phyloP scores from a whole-genome alignment of 371 early-diverging fungal genomes.

The Rhizopus delemar region DNA sequence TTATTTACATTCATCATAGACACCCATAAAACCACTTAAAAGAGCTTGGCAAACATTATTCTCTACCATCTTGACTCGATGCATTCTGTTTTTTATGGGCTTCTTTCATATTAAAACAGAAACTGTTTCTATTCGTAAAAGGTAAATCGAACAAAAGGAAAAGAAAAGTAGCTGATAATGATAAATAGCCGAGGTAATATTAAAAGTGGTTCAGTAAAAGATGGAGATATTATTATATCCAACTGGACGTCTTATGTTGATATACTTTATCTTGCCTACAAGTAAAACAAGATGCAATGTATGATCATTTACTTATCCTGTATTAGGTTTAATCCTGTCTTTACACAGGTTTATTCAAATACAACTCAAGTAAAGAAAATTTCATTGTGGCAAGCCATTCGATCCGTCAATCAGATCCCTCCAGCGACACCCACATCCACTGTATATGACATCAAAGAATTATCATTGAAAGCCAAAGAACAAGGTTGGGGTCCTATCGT shows the following conservation, averaged over 20 bases:
- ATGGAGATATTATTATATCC: constrained; percentile 76
- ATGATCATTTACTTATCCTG: not conserved
- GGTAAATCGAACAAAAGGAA: constrained; percentile 34
- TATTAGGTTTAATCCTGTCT: constrained; percentile 67
- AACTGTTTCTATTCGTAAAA: constrained; percentile 52
- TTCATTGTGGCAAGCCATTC: constrained; percentile 63
- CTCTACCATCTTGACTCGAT: constrained; percentile 44
- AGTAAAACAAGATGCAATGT: constrained; percentile 31
- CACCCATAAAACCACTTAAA: constrained; percentile 42
- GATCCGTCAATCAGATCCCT: constrained; percentile 48
- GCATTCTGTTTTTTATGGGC: constrained; percentile 61
- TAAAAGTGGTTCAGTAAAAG: constrained; percentile 16
- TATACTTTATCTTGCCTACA: constrained; percentile 70
- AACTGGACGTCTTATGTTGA: constrained; percentile 89
- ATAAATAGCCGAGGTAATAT: constrained; percentile 16
- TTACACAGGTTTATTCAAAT: constrained; percentile 64
- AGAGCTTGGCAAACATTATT: constrained; percentile 42
- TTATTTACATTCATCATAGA: constrained; percentile 21
- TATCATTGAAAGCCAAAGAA: constrained; percentile 51
- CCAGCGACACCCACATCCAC: constrained; percentile 14
- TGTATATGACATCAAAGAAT: constrained; percentile 49
- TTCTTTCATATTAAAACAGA: constrained; percentile 67
- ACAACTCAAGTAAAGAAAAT: constrained; percentile 55
- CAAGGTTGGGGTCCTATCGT: constrained; percentile 68
- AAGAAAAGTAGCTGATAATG: constrained; percentile 1